Evolutionary conservation across 805 yeast species (phyloP).

Genomic region (Candida pini): DNA sequence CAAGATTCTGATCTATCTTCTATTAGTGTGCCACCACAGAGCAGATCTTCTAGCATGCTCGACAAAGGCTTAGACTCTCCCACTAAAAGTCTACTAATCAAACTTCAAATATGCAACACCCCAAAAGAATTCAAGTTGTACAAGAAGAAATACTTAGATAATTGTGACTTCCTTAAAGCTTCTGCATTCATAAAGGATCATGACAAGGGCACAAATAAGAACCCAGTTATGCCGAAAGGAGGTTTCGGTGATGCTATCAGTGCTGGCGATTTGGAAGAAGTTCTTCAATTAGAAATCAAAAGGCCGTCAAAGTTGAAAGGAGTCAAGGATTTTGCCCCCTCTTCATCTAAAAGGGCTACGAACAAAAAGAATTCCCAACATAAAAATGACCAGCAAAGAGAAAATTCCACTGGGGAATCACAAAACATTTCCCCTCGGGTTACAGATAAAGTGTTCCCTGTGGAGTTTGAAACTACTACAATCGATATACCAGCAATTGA

Average conservation of each 20-base stretch:
- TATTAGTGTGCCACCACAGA: slow-evolving; percentile 6
- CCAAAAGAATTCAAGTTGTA: slow-evolving; percentile 25
- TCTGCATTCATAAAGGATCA: slow-evolving; percentile 12
- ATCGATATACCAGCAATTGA: no score
- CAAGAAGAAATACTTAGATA: slow-evolving; percentile 17
- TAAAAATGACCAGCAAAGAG: no score
- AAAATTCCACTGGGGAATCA: no score
- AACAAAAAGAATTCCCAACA: no score
- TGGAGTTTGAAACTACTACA: no score
- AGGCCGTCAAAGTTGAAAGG: no score
- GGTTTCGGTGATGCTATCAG: slow-evolving; percentile 12
- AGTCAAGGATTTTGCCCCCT: no score
- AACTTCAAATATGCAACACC: slow-evolving; percentile 26
- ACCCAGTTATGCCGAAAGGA: slow-evolving; percentile 16
- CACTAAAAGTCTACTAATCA: slow-evolving; percentile 19
- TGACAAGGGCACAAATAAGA: slow-evolving; percentile 13
- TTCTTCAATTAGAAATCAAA: no score
- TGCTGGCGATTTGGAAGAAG: slow-evolving; percentile 18
- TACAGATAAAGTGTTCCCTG: no score
- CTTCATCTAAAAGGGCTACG: no score
- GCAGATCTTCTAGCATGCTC: slow-evolving; percentile 22
- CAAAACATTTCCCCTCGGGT: no score
- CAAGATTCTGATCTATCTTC: slow-evolving; percentile 12
- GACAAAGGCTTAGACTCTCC: slow-evolving; percentile 22
- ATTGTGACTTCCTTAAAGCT: slow-evolving; percentile 8